Conservation (phyloP, 2,329 filamentous ascomycete species). For the Aspergillus glaucus region DNA sequence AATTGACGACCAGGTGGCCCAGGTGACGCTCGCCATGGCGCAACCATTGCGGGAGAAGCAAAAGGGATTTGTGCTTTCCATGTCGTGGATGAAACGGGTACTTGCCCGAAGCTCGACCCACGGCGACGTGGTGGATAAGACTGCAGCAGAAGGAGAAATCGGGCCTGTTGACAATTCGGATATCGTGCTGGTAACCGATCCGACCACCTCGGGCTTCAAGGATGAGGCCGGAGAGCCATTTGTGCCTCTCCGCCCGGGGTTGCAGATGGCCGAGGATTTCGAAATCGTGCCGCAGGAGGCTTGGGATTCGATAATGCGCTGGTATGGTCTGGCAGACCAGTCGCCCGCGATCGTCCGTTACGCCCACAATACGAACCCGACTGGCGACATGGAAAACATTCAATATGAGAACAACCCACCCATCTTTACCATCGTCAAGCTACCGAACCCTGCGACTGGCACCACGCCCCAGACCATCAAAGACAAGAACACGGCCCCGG, state of each 20-base stretch:
- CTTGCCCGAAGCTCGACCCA: slow-evolving; percentile 57
- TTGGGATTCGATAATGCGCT: slow-evolving; percentile 72
- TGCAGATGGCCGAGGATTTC: slow-evolving; percentile 61
- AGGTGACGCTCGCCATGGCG: slow-evolving; percentile 56
- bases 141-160: slow-evolving; percentile 56
- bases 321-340: slow-evolving; percentile 70
- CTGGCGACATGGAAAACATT: slow-evolving; percentile 59
- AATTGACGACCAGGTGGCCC: slow-evolving; percentile 66
- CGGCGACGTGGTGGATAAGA: slow-evolving; percentile 52
- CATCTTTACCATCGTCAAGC: slow-evolving; percentile 74
- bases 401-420: slow-evolving; percentile 80
- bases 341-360: slow-evolving; percentile 67
- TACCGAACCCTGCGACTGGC: slow-evolving; percentile 55
- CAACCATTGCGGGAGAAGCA: slow-evolving; percentile 63
- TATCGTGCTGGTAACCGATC: slow-evolving; percentile 58
- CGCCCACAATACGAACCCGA: slow-evolving; percentile 65
- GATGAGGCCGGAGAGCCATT: slow-evolving; percentile 51
- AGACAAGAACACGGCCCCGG: slow-evolving; percentile 55
- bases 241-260: slow-evolving; percentile 65
- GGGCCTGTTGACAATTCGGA: slow-evolving; percentile 85
- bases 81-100: slow-evolving; percentile 70
- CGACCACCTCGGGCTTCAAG: slow-evolving; percentile 29
- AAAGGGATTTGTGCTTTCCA: slow-evolving; percentile 70
- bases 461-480: slow-evolving; percentile 57
- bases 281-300: slow-evolving; percentile 70